These are phyloP conservation scores for Odontarrhena argentea DNA, from an alignment of 345 rosid species.

Conservation along the genomic window DNA sequence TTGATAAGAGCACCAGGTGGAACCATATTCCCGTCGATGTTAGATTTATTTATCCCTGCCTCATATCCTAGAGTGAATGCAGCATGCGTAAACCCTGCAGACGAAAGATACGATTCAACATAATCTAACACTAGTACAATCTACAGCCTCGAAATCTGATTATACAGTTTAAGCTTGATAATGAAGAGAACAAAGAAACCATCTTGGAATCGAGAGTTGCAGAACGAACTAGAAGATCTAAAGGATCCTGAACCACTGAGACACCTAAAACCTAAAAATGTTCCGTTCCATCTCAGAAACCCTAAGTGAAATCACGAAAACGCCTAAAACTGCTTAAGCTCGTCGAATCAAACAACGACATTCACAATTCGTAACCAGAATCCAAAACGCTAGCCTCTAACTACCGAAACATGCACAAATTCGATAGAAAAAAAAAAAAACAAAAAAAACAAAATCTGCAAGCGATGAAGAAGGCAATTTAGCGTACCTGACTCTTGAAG, in stretches of 20 bases:
- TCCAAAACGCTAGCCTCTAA: constrained; percentile 9
- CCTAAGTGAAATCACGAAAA: constrained; percentile 21
- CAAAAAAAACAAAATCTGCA: not conserved
- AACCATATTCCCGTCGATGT: constrained; percentile 89
- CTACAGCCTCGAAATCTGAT: no score
- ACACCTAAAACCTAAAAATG: not conserved
- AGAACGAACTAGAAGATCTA: constrained; percentile 21
- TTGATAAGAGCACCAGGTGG: constrained; percentile 95
- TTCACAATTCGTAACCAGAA: constrained; percentile 23
- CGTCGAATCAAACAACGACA: constrained; percentile 10
- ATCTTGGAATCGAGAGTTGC: not conserved
- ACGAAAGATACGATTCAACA: not conserved
- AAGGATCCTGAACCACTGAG: not conserved
- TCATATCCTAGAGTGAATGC: constrained; percentile 94
- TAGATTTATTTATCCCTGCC: constrained; percentile 84
- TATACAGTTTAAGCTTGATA: no score
- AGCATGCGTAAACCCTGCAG: constrained; percentile 80
- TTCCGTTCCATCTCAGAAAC: constrained; percentile 11
- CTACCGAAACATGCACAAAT: constrained; percentile 34
- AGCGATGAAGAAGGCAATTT: not conserved
- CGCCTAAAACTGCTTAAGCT: not conserved
- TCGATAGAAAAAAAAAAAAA: not conserved
- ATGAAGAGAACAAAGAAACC: not conserved
- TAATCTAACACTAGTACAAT: not conserved
- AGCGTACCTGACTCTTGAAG: constrained; percentile 86